phyloP scores from a whole-genome alignment of 2,329 filamentous ascomycete genomes.

The Pleurostoma richardsiae region DNA sequence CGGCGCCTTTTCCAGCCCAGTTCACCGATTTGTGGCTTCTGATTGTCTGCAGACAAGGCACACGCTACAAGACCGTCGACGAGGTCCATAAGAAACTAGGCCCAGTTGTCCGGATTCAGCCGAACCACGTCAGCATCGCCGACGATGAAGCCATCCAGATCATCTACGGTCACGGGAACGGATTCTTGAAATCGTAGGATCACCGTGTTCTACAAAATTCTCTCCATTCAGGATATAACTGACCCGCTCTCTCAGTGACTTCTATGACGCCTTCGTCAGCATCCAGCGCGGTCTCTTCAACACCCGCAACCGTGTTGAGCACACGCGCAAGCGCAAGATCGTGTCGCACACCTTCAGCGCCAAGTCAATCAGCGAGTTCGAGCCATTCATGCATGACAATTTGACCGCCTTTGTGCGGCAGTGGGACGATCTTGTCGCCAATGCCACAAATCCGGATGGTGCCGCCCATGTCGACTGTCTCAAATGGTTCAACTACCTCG shows the following conservation, averaged over 20 bases:
- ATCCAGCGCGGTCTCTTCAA: constrained; percentile 86
- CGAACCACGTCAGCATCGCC: constrained; percentile 77
- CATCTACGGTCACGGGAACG: constrained; percentile 78
- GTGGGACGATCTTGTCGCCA: constrained; percentile 59
- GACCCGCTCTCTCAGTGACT: constrained; percentile 55
- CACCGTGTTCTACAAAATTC: too few relatives aligned
- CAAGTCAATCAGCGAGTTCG: constrained; percentile 78
- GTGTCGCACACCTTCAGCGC: constrained; percentile 82
- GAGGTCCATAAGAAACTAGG: constrained; percentile 70
- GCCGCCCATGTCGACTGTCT: constrained; percentile 67
- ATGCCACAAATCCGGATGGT: constrained; percentile 37
- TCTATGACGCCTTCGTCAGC: constrained; percentile 88
- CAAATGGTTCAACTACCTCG: constrained; percentile 71
- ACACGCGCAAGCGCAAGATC: constrained; percentile 84
- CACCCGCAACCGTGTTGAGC: constrained; percentile 74
- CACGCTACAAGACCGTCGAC: constrained; percentile 61
- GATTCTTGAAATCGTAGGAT: constrained; percentile 64
- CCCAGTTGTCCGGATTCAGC: constrained; percentile 76
- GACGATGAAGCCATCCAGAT: constrained; percentile 71
- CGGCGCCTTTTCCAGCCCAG: constrained; percentile 55
- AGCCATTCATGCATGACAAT: constrained; percentile 82
- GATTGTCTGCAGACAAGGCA: constrained; percentile 57
- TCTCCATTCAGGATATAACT: background rate
- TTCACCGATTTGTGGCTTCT: constrained; percentile 83
- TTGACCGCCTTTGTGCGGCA: constrained; percentile 67